phyloP scores from a whole-genome alignment of 176 grass and related monocot genomes.

The Eleusine coracana region DNA sequence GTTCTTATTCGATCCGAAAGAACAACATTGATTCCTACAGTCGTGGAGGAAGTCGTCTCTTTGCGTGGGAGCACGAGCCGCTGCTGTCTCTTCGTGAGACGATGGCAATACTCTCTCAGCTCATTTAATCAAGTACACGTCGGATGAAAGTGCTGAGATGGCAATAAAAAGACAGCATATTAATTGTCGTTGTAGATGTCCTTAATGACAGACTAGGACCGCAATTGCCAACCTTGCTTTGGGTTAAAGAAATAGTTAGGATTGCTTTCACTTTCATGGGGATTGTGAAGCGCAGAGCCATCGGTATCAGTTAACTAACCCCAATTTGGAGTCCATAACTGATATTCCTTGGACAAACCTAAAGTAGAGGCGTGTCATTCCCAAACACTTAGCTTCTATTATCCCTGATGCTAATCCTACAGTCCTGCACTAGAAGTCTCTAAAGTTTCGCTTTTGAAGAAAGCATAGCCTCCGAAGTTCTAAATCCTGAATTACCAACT shows the following conservation, averaged over 20 bases:
- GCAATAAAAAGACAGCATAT: too few relatives aligned
- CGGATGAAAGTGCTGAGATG: too few relatives aligned
- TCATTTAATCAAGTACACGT: too few relatives aligned
- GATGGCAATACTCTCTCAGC: too few relatives aligned
- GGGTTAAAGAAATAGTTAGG: constrained; percentile 44
- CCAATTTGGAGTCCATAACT: constrained; percentile 38
- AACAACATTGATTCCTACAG: too few relatives aligned
- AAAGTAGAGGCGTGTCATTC: constrained; percentile 25
- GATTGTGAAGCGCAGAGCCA: constrained; percentile 48
- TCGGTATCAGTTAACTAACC: constrained; percentile 58
- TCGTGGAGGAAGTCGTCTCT: too few relatives aligned
- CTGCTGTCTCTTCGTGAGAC: too few relatives aligned
- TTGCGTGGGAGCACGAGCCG: too few relatives aligned
- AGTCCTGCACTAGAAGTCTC: background rate
- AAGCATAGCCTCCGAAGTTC: background rate
- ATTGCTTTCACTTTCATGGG: constrained; percentile 52
- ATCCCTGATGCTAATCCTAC: background rate
- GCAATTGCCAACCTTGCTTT: constrained; percentile 45
- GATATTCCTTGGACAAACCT: constrained; percentile 25
- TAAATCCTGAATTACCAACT: background rate
- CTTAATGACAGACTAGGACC: constrained; percentile 30
- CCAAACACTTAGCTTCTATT: background rate
- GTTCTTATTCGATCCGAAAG: too few relatives aligned
- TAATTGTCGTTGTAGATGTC: too few relatives aligned
- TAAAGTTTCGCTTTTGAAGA: background rate